phyloP scores from a whole-genome alignment of 1,284 basidiomycete genomes.

The Sporisorium reilianum region DNA sequence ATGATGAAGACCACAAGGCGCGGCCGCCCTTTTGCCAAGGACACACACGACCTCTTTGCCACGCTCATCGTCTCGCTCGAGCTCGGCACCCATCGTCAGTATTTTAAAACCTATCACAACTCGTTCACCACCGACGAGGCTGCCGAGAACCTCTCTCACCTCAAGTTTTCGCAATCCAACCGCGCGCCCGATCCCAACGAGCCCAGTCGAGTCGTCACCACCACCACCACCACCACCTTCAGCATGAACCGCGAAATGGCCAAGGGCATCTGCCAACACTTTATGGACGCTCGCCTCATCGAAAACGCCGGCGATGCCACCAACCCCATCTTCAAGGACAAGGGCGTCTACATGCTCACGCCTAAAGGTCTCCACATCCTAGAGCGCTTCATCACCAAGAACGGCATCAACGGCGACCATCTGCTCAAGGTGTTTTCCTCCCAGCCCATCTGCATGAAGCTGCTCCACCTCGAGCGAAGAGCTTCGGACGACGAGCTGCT shows the following conservation, averaged over 20 bases:
- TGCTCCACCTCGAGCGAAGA: constrained; percentile 93
- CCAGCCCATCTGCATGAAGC: constrained; percentile 97
- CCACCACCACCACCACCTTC: constrained; percentile 98
- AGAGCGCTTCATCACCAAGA: constrained; percentile 98
- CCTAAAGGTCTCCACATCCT: constrained; percentile 98
- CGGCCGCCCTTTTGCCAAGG: constrained; percentile 72
- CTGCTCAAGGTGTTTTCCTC: constrained; percentile 88
- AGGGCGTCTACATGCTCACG: constrained; percentile 93
- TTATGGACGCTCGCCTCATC: constrained; percentile 97
- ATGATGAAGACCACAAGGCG: constrained; percentile 67
- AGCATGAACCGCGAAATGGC: constrained; percentile 99
- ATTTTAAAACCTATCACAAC: constrained; percentile 93
- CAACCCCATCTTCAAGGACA: constrained; percentile 93
- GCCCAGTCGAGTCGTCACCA: constrained; percentile 95
- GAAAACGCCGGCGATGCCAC: constrained; percentile 93
- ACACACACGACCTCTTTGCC: constrained; percentile 97
- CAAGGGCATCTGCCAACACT: constrained; percentile 98
- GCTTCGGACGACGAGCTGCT: constrained; percentile 96
- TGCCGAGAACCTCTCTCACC: constrained; percentile 88
- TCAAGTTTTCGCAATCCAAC: constrained; percentile 99
- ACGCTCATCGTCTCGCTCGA: constrained; percentile 94
- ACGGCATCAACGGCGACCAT: constrained; percentile 92
- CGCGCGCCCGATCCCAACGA: constrained; percentile 97
- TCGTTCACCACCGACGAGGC: constrained; percentile 98
- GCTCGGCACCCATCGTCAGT: constrained; percentile 88